Evolutionary conservation across 306 rosid species (phyloP).

Genomic region (Sicyos edulis): DNA sequence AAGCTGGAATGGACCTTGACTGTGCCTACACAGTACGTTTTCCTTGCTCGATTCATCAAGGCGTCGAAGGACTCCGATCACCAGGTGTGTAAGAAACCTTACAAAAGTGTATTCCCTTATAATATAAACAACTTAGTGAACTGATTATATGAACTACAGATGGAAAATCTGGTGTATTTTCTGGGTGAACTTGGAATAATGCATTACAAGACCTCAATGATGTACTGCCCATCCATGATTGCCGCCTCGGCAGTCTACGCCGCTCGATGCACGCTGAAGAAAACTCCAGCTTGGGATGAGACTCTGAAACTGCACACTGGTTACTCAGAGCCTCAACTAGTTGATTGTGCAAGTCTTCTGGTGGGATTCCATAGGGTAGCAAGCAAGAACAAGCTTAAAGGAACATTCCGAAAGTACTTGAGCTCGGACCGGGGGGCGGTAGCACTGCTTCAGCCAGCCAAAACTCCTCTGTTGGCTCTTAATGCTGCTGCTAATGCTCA

Average conservation of each 20-base stretch:
- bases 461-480: slow-evolving; percentile 23
- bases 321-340: slow-evolving; percentile 51
- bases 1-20: slow-evolving; percentile 81
- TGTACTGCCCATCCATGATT: slow-evolving; percentile 71
- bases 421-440: slow-evolving; percentile 48
- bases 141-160: slow-evolving; percentile 20
- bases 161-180: slow-evolving; percentile 60
- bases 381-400: slow-evolving; percentile 47
- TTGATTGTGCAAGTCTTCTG: slow-evolving; percentile 60
- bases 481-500: no score
- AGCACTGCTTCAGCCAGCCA: slow-evolving; percentile 59
- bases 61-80: slow-evolving; percentile 45
- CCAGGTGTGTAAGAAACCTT: slow-evolving; percentile 25
- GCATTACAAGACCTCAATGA: slow-evolving; percentile 53
- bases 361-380: slow-evolving; percentile 41
- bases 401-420: slow-evolving; percentile 47
- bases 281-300: slow-evolving; percentile 60
- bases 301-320: slow-evolving; percentile 66
- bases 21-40: slow-evolving; percentile 74
- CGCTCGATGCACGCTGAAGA: slow-evolving; percentile 63
- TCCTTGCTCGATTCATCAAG: slow-evolving; percentile 75
- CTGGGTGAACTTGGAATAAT: slow-evolving; percentile 65
- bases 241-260: slow-evolving; percentile 90
- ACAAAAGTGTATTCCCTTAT: no score
- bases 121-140: no score